Conservation (phyloP, 768 basidiomycete genomes). For the Xerocomellus amylosporus region DNA sequence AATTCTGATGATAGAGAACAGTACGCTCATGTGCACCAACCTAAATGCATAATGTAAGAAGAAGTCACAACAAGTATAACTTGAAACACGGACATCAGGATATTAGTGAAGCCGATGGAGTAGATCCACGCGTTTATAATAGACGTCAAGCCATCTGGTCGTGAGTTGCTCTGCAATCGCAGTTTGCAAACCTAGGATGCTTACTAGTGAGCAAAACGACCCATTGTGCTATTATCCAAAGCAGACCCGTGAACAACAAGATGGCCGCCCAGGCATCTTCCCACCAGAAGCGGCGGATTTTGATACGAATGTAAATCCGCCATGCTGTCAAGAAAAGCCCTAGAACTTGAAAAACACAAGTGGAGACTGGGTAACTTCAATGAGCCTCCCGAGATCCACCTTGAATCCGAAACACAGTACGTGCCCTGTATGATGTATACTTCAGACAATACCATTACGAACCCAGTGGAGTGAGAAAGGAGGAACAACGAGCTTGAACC, state of each 20-base stretch:
- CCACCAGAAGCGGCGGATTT: constrained; percentile 18
- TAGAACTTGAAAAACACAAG: constrained; percentile 10
- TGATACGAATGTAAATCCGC: constrained; percentile 19
- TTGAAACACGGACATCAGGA: constrained; percentile 8
- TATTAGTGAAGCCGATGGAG: constrained; percentile 6
- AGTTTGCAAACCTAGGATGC: not conserved
- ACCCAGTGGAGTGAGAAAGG: not conserved
- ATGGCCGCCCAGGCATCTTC: constrained; percentile 18
- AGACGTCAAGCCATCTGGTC: constrained; percentile 9
- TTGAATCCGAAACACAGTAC: not conserved
- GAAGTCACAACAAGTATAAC: too few relatives aligned
- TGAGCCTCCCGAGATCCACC: not conserved
- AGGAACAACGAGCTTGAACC: not conserved
- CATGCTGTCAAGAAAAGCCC: constrained; percentile 17
- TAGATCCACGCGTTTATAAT: constrained; percentile 11
- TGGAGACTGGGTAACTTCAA: constrained; percentile 2
- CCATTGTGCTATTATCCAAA: constrained; percentile 16
- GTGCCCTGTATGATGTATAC: constrained; percentile 7
- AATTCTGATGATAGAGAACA: constrained; percentile 21
- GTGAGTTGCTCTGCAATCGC: not conserved
- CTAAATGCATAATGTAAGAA: constrained; percentile 1
- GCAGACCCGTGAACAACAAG: constrained; percentile 8
- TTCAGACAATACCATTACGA: not conserved
- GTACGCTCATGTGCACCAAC: constrained; percentile 17
- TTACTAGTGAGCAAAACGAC: constrained; percentile 2